These are phyloP conservation scores for Corallochytrium limacisporum DNA, from an alignment of 78 protist genomes.

Conservation along the genomic window DNA sequence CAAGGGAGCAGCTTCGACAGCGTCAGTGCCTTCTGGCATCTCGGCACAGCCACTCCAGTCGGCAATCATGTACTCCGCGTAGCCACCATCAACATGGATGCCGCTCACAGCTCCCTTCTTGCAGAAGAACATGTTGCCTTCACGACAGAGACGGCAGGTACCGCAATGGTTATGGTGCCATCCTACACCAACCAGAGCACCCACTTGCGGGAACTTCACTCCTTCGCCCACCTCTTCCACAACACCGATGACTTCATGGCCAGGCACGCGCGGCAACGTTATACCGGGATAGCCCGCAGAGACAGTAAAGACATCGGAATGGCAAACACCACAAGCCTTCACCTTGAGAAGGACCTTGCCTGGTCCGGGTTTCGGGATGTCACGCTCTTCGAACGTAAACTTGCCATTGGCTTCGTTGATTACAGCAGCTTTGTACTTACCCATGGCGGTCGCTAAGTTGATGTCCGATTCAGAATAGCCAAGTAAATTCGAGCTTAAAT, in stretches of 20 bases:
- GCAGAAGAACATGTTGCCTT: constrained; percentile 16
- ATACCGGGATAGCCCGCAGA: not conserved
- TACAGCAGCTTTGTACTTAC: too few species aligned
- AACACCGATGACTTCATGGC: constrained; percentile 49
- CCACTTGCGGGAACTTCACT: not conserved
- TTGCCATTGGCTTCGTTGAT: too few species aligned
- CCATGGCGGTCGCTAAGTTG: too few species aligned
- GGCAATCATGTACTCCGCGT: constrained; percentile 20
- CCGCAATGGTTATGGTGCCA: constrained; percentile 29
- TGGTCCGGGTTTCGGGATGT: constrained; percentile 18
- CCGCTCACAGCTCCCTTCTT: not conserved
- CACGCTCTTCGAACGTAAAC: not conserved
- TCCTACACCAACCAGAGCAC: constrained; percentile 38
- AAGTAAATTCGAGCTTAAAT: too few species aligned
- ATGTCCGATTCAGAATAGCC: too few species aligned
- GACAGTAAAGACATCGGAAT: constrained; percentile 10
- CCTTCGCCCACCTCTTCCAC: constrained; percentile 24
- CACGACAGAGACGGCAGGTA: constrained; percentile 18
- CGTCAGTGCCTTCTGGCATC: constrained; percentile 23
- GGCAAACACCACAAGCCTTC: constrained; percentile 47
- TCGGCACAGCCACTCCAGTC: not conserved
- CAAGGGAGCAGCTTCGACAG: constrained; percentile 26
- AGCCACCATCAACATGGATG: constrained; percentile 25
- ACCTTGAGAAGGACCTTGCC: constrained; percentile 31
- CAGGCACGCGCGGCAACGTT: constrained; percentile 25